Evolutionary conservation across 2,329 filamentous ascomycete genomes (phyloP).

Genomic region (Fusarium heterosporum): DNA sequence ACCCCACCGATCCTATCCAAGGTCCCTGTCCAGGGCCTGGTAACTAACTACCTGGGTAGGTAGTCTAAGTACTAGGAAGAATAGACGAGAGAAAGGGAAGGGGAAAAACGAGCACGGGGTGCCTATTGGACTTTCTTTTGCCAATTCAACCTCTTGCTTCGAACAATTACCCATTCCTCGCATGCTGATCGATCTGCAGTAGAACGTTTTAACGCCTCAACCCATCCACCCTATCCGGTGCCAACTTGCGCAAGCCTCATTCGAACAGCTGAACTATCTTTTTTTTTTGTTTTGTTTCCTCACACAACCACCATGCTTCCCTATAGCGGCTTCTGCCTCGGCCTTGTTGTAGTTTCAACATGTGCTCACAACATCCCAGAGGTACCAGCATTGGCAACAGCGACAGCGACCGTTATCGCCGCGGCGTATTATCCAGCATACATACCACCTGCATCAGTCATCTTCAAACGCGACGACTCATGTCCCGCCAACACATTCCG

Average conservation of each 20-base stretch:
- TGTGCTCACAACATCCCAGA: slow-evolving; percentile 35
- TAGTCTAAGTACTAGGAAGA: slow-evolving; percentile 24
- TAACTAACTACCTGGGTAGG: neutral
- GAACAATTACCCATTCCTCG: slow-evolving; percentile 1
- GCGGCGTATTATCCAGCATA: slow-evolving; percentile 26
- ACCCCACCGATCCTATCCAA: slow-evolving; percentile 39
- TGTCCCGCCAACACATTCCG: slow-evolving; percentile 64
- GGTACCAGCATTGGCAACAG: slow-evolving; percentile 37
- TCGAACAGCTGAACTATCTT: slow-evolving; percentile 11
- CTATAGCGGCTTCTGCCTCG: slow-evolving; percentile 38
- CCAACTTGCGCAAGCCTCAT: slow-evolving; percentile 9
- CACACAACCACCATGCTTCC: slow-evolving; percentile 37
- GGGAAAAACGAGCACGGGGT: slow-evolving; percentile 8
- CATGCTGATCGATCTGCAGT: slow-evolving; percentile 30
- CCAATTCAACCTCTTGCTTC: slow-evolving; percentile 4
- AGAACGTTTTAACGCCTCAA: slow-evolving; percentile 20
- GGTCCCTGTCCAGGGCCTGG: slow-evolving; percentile 34
- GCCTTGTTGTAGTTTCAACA: slow-evolving; percentile 37
- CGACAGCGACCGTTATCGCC: slow-evolving; percentile 12
- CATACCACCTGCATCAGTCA: slow-evolving; percentile 36
- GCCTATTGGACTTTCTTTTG: slow-evolving; percentile 11
- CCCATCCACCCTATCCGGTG: slow-evolving; percentile 1
- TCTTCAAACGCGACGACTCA: slow-evolving; percentile 47
- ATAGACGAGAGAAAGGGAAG: slow-evolving; percentile 18
- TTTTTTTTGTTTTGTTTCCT: slow-evolving; percentile 1